These are phyloP conservation scores for Sphagnum magellanicum DNA, from an alignment of 228 moss, liverwort and hornwort genomes.

Conservation along the genomic window DNA sequence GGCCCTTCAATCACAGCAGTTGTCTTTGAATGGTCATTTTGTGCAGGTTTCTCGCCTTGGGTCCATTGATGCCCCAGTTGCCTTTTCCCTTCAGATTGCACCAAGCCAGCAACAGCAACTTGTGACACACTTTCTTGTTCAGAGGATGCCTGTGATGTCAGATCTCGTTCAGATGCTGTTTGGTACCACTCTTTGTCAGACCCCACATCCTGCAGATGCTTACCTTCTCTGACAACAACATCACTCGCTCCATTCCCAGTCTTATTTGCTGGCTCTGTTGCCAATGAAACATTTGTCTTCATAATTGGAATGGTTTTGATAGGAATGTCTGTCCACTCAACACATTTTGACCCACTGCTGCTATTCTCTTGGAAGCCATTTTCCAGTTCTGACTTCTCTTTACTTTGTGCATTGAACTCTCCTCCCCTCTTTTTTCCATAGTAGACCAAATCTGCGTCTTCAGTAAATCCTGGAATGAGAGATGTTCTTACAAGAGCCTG, in stretches of 20 bases:
- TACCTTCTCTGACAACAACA: slow-evolving; percentile 12
- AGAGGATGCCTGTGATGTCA: neutral
- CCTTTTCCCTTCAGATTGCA: slow-evolving; percentile 14
- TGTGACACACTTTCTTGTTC: slow-evolving; percentile 9
- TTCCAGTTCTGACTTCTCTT: slow-evolving; percentile 2
- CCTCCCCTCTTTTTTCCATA: slow-evolving; percentile 13
- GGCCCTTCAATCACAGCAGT: slow-evolving; percentile 23
- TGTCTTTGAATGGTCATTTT: slow-evolving; percentile 7
- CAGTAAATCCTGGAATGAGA: slow-evolving; percentile 3
- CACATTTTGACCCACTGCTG: slow-evolving; percentile 8
- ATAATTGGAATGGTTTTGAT: slow-evolving; percentile 20
- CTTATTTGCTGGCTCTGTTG: slow-evolving; percentile 20
- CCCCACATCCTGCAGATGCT: slow-evolving; percentile 4
- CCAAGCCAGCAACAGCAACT: slow-evolving; percentile 2
- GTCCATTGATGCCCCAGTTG: neutral
- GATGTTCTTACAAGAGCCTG: slow-evolving; percentile 7
- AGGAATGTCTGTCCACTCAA: slow-evolving; percentile 41
- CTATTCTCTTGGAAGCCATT: slow-evolving; percentile 5
- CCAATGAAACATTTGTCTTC: slow-evolving; percentile 28
- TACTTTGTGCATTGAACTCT: slow-evolving; percentile 6
- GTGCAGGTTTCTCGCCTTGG: neutral
- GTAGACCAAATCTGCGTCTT: slow-evolving; percentile 11
- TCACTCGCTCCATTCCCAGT: slow-evolving; percentile 19
- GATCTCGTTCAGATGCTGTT: slow-evolving; percentile 17
- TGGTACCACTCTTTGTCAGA: slow-evolving; percentile 13